These are phyloP conservation scores for Fusarium chlamydosporum DNA, from an alignment of 2,329 filamentous ascomycete species.

Conservation along the genomic window DNA sequence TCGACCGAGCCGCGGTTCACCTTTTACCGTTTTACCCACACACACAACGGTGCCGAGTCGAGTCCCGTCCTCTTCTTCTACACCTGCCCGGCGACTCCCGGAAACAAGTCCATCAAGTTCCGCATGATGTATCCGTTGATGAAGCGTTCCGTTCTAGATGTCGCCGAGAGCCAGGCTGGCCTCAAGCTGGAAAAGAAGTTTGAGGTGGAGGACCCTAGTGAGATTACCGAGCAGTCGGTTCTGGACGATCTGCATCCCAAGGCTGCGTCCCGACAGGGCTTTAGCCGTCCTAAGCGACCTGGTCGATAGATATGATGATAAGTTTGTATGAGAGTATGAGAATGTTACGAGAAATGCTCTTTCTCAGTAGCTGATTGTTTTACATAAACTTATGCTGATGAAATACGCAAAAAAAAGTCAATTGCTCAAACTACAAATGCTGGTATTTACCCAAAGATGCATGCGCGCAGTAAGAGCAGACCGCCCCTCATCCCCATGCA, in stretches of 20 bases:
- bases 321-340: constrained; percentile 14
- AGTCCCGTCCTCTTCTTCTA: constrained; percentile 83
- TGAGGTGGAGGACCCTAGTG: constrained; percentile 75
- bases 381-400: constrained; percentile 12
- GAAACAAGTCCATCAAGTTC: constrained; percentile 80
- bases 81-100: constrained; percentile 78
- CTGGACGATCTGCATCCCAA: constrained; percentile 77
- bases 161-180: constrained; percentile 75
- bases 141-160: constrained; percentile 74
- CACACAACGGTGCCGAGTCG: constrained; percentile 65
- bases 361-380: not conserved
- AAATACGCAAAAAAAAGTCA: constrained; percentile 44
- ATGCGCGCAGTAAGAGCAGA: constrained; percentile 49
- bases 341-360: constrained; percentile 4
- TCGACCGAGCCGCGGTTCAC: constrained; percentile 79
- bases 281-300: constrained; percentile 84
- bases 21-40: constrained; percentile 78
- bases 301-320: constrained; percentile 65
- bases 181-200: constrained; percentile 78
- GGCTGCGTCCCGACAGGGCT: constrained; percentile 75
- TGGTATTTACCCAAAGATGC: constrained; percentile 51
- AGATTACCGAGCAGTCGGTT: constrained; percentile 77
- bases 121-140: constrained; percentile 86
- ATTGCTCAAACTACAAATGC: constrained; percentile 51
- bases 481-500: constrained; percentile 44